Evolutionary conservation across 768 basidiomycete genomes (phyloP).

Genomic region (Boletus insuetus): DNA sequence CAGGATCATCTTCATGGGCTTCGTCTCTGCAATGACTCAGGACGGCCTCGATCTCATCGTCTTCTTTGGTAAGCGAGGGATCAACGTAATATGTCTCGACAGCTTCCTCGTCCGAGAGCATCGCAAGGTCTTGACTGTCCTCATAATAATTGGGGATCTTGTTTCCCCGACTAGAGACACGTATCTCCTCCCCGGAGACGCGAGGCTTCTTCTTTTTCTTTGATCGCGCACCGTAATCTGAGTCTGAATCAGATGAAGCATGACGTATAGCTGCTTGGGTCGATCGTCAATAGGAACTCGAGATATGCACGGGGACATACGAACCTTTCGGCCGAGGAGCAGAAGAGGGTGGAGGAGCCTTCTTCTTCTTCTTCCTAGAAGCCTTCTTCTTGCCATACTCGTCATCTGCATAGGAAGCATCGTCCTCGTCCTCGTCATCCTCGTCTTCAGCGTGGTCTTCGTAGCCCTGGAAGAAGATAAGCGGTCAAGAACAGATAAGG

Average conservation of each 20-base stretch:
- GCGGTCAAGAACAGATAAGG: slow-evolving; percentile 19
- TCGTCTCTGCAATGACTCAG: slow-evolving; percentile 86
- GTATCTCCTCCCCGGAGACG: slow-evolving; percentile 64
- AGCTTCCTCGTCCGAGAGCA: slow-evolving; percentile 57
- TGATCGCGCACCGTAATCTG: slow-evolving; percentile 81
- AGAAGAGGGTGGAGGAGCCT: slow-evolving; percentile 38
- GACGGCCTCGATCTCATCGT: slow-evolving; percentile 92
- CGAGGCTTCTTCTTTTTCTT: slow-evolving; percentile 79
- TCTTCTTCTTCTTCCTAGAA: slow-evolving; percentile 65
- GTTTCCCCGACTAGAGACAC: slow-evolving; percentile 70
- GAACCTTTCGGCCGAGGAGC: slow-evolving; percentile 59
- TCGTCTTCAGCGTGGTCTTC: slow-evolving; percentile 52
- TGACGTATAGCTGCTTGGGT: slow-evolving; percentile 49
- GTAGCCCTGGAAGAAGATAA: slow-evolving; percentile 57
- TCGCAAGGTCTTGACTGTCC: slow-evolving; percentile 72
- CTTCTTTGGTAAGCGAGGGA: slow-evolving; percentile 51
- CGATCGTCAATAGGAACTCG: slow-evolving; percentile 5
- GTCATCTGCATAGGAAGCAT: slow-evolving; percentile 77
- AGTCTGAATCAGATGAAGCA: slow-evolving; percentile 74
- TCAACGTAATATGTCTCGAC: slow-evolving; percentile 55
- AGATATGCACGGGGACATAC: slow-evolving; percentile 13
- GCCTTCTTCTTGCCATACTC: slow-evolving; percentile 71
- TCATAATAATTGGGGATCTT: slow-evolving; percentile 85
- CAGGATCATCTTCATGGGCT: slow-evolving; percentile 66
- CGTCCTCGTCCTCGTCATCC: slow-evolving; percentile 61